Conservation (phyloP, 2,329 filamentous ascomycete species). For the Microsporum audouinii region DNA sequence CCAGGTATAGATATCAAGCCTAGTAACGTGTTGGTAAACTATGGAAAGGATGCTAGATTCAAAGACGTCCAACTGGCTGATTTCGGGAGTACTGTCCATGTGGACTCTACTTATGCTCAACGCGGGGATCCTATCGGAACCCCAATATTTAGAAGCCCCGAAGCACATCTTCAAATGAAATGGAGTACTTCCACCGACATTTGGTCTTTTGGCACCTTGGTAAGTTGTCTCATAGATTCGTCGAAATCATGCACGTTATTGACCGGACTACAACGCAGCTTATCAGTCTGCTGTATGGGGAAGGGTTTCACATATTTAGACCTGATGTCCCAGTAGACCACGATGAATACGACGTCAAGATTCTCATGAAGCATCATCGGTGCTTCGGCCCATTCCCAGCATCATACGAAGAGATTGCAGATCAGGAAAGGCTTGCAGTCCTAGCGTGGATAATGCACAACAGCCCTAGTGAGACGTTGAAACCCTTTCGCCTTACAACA, state of each 20-base stretch:
- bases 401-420: conserved; percentile 14
- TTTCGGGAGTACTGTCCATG: conserved; percentile 13
- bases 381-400: conserved; percentile 11
- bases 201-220: conserved; percentile 19
- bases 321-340: conserved; percentile 3
- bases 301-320: conserved; percentile 9
- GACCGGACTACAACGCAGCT: conserved; percentile 1
- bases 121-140: conserved; percentile 14
- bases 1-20: conserved; percentile 14
- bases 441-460: conserved; percentile 11
- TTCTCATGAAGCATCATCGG: conserved; percentile 5
- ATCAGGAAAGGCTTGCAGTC: conserved; percentile 9
- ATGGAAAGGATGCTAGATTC: conserved; percentile 9
- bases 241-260: not conserved
- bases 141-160: conserved; percentile 15
- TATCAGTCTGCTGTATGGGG: conserved; percentile 8
- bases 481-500: conserved; percentile 17
- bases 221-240: not conserved
- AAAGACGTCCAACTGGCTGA: conserved; percentile 16
- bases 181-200: conserved; percentile 21
- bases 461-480: conserved; percentile 17
- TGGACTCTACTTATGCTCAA: conserved; percentile 9
- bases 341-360: conserved; percentile 9
- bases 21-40: conserved; percentile 18
- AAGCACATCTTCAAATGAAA: conserved; percentile 14